Percentiles rank a stretch among this genome's conserved stretches.
These are phyloP conservation scores for Trametes coccinea DNA, from an alignment of 768 basidiomycete species.

Conservation along the genomic window DNA sequence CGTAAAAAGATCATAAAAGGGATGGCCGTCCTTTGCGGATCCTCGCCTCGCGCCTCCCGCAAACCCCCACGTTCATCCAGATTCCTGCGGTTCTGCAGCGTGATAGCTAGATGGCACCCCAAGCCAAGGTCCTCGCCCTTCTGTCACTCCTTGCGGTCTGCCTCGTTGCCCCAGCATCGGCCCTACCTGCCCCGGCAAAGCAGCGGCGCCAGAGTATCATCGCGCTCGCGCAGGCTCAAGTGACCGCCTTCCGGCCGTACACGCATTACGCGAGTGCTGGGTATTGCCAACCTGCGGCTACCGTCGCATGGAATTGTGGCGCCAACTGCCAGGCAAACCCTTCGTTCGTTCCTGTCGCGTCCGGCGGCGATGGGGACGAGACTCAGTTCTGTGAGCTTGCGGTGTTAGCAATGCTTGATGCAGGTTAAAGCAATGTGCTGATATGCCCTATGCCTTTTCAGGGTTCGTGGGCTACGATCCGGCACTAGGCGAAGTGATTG, in stretches of 20 bases:
- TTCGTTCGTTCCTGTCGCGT: conserved; percentile 46
- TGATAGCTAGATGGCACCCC: not conserved
- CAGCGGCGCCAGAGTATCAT: conserved; percentile 23
- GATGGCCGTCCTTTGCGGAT: not conserved
- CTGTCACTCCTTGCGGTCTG: conserved; percentile 4
- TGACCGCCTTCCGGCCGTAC: conserved; percentile 32
- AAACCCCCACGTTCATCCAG: not conserved
- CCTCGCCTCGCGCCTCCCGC: not conserved
- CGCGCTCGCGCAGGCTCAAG: conserved; percentile 27
- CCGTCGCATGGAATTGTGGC: conserved; percentile 34
- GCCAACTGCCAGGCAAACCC: conserved; percentile 48
- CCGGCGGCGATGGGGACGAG: conserved; percentile 45
- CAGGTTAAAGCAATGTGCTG: not conserved
- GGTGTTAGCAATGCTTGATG: too few species aligned
- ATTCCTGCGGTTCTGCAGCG: not conserved
- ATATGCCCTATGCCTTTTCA: conserved; percentile 16
- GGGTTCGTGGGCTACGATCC: conserved; percentile 59
- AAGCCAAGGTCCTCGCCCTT: not conserved
- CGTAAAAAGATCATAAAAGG: not conserved
- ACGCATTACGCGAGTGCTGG: conserved; percentile 34
- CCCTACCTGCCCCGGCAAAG: not conserved
- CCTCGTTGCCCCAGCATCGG: not conserved
- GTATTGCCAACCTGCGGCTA: conserved; percentile 33
- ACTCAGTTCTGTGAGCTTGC: conserved; percentile 43
- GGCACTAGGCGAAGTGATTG: conserved; percentile 37